Evolutionary conservation across 495 filamentous ascomycete genomes (phyloP), one percentile per base, ranked within the genome.

Genomic region (Penicillium parvum): DNA sequence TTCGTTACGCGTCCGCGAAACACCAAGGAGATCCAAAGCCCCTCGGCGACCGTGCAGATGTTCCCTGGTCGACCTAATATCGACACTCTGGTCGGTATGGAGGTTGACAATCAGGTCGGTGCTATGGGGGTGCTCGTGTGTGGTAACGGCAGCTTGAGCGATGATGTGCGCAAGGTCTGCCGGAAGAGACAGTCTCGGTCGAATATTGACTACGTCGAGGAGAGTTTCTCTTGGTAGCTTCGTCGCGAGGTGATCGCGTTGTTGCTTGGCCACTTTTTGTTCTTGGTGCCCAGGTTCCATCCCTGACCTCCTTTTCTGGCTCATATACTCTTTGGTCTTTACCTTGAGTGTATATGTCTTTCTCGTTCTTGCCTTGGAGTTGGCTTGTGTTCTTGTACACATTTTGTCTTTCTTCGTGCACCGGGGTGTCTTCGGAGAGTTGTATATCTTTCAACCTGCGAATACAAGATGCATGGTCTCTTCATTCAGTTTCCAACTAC

Each of bases 121-220:
- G 86, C 90, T 4, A 90, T 95, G 84, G 84, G 78, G n/a, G 90
- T 96, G 40, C 77, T 83, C 17, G 86, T 95, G 11, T 96, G 91
- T 49, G 91, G 91, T 11, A 88, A 87, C 11, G 91, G 91, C 6
- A 71, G 77, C 16, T 63, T 97, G 50, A 83, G 81, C 17, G 91
- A 96, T 58, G 88, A 94, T 57, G 86, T 96, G 5, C 71, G 92
- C 35, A 69, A 73, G 10, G 84, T 87, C 10, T 82, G 86, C 32
- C 73, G 90, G 32, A 76, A 71, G 45, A 70, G 81, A 51, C 81
- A 91, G 56, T 71, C 73, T 32, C 43, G 56, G 29, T 72, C 74
- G 25, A 82, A 81, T 40, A 71, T 96, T 14, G 87, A 94, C 54
- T 90, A 90, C 52, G 69, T 88, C 25, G 88, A 96, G 65, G 89